Evolutionary conservation across 345 rosid species (phyloP).

Genomic region (Clarkia xantiana): DNA sequence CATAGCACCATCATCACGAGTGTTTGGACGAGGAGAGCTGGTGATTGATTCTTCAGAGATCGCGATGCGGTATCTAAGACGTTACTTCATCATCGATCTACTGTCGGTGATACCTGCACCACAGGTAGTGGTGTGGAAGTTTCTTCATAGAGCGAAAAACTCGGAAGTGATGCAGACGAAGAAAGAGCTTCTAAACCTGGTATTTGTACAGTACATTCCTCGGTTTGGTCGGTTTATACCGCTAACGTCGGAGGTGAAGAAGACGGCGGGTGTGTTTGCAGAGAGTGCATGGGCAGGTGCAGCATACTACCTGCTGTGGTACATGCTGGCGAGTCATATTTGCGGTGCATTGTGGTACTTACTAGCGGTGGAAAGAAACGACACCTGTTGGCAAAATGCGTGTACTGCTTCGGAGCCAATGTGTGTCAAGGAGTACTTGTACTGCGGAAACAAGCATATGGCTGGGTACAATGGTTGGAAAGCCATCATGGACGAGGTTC

Average conservation of each 20-base stretch:
- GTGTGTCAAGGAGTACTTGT: conserved; percentile 36
- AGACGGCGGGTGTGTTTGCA: conserved; percentile 70
- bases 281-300: conserved; percentile 80
- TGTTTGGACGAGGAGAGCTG: conserved; percentile 90
- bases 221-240: conserved; percentile 63
- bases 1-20: conserved; percentile 81
- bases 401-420: conserved; percentile 27
- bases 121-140: conserved; percentile 75
- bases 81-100: conserved; percentile 55
- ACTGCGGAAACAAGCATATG: conserved; percentile 45
- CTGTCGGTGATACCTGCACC: conserved; percentile 71
- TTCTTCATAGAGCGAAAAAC: conserved; percentile 39
- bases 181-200: conserved; percentile 36
- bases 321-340: conserved; percentile 75
- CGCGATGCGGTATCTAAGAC: conserved; percentile 50
- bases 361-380: conserved; percentile 65
- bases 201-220: conserved; percentile 64
- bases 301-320: conserved; percentile 82
- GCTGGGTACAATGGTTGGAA: conserved; percentile 41
- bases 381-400: conserved; percentile 53
- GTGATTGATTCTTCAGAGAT: conserved; percentile 75
- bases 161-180: conserved; percentile 50
- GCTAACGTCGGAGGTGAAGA: conserved; percentile 66
- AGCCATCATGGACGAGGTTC: conserved; percentile 23
- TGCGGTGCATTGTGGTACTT: conserved; percentile 79